These are phyloP conservation scores for Pseudogymnoascus sp. DNA, from an alignment of 2,329 filamentous ascomycete species.

Conservation along the genomic window DNA sequence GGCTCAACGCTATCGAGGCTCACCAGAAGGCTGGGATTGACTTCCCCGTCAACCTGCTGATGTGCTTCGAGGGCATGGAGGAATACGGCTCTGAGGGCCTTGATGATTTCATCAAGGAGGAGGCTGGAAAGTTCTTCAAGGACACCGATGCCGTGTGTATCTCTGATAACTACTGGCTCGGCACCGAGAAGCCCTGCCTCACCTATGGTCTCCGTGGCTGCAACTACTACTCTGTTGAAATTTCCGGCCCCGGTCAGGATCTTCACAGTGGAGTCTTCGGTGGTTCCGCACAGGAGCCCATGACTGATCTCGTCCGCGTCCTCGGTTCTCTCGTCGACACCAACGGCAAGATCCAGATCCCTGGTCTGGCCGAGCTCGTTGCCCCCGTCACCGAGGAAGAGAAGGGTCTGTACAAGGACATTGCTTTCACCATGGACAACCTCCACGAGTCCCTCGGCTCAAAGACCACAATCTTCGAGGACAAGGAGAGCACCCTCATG, in stretches of 20 bases:
- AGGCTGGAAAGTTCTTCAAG: constrained; percentile 90
- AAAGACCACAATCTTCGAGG: constrained; percentile 74
- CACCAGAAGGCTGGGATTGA: constrained; percentile 92
- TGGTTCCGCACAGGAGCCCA: constrained; percentile 92
- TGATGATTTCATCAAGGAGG: constrained; percentile 84
- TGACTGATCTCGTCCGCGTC: constrained; percentile 86
- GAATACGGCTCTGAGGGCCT: constrained; percentile 96
- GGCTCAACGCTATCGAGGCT: constrained; percentile 96
- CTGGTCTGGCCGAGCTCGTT: constrained; percentile 90
- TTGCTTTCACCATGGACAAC: constrained; percentile 94
- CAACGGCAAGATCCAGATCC: constrained; percentile 84
- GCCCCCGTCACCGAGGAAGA: constrained; percentile 82
- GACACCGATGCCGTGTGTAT: constrained; percentile 96
- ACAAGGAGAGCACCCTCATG: constrained; percentile 92
- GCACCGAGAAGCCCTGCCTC: constrained; percentile 94
- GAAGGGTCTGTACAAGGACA: constrained; percentile 75
- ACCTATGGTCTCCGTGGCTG: constrained; percentile 95
- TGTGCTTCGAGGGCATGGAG: constrained; percentile 99
- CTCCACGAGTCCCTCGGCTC: constrained; percentile 86
- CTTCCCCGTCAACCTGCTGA: constrained; percentile 93
- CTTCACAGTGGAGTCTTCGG: constrained; percentile 96
- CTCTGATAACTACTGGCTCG: constrained; percentile 99
- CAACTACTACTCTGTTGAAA: constrained; percentile 93
- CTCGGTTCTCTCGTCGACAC: constrained; percentile 80
- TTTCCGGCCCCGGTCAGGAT: constrained; percentile 86